phyloP scores from a whole-genome alignment of 805 yeast genomes.

The Blastobotrys terrestris region DNA sequence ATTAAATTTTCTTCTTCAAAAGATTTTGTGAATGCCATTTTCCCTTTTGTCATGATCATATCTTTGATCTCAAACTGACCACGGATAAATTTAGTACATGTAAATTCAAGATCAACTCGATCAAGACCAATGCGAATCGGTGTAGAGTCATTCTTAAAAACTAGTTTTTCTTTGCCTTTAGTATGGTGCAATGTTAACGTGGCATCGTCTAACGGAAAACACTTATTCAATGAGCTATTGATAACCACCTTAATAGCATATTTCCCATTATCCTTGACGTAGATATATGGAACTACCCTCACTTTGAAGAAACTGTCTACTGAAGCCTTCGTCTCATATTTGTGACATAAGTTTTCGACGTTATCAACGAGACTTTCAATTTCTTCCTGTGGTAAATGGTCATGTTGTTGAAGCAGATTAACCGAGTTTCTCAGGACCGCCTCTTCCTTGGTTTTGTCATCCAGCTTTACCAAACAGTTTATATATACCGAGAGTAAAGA shows the following conservation, averaged over 20 bases:
- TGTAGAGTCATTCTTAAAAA: conserved; percentile 13
- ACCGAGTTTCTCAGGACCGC: conserved; percentile 27
- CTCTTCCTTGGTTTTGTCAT: conserved; percentile 11
- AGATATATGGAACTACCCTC: conserved; percentile 31
- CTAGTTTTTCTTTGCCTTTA: conserved; percentile 7
- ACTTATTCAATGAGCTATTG: conserved; percentile 4
- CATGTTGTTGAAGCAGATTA: conserved; percentile 22
- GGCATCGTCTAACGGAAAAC: conserved; percentile 10
- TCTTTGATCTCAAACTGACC: conserved; percentile 33
- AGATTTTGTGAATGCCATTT: conserved; percentile 24
- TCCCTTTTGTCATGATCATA: conserved; percentile 25
- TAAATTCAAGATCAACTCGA: conserved; percentile 14
- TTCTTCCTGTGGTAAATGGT: conserved; percentile 16
- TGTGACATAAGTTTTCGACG: conserved; percentile 19
- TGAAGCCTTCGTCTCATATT: conserved; percentile 23
- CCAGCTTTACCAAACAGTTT: conserved; percentile 46
- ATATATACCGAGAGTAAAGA: conserved; percentile 60
- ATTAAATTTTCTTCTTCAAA: conserved; percentile 7
- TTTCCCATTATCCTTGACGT: not conserved
- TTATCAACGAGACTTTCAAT: conserved; percentile 18
- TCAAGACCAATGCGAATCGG: not conserved
- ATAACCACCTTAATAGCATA: conserved; percentile 7
- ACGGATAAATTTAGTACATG: conserved; percentile 27
- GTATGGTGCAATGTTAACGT: conserved; percentile 1
- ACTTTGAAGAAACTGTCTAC: conserved; percentile 35